These are phyloP conservation scores for Mytilinidion resinicola DNA, from an alignment of 495 filamentous ascomycete genomes.

Conservation along the genomic window DNA sequence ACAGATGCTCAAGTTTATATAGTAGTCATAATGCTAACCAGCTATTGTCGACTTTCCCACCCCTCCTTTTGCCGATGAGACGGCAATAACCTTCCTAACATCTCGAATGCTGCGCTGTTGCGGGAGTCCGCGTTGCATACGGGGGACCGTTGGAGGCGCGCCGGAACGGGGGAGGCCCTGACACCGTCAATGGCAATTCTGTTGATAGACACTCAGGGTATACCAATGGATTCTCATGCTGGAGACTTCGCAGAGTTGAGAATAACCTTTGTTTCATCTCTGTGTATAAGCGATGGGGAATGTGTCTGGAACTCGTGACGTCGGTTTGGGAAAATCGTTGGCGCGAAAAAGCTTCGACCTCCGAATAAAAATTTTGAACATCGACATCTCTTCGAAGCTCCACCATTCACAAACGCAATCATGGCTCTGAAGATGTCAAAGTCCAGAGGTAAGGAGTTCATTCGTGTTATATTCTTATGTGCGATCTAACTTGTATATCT, in stretches of 20 bases:
- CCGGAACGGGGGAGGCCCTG: slow-evolving; percentile 79
- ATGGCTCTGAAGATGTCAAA: slow-evolving; percentile 25
- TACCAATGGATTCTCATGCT: slow-evolving; percentile 93
- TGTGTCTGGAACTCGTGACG: neutral
- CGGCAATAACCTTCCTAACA: slow-evolving; percentile 81
- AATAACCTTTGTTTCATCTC: slow-evolving; percentile 56
- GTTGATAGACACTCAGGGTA: neutral
- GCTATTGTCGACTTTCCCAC: slow-evolving; percentile 95
- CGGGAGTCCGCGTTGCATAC: slow-evolving; percentile 80
- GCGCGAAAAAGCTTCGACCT: neutral
- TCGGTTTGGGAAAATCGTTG: slow-evolving; percentile 6
- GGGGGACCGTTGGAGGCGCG: slow-evolving; percentile 62
- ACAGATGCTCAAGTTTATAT: neutral
- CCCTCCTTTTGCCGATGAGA: slow-evolving; percentile 93
- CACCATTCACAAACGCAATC: neutral
- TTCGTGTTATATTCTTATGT: neutral
- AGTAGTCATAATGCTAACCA: slow-evolving; percentile 40
- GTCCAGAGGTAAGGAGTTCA: slow-evolving; percentile 16
- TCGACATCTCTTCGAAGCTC: neutral
- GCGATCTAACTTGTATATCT: neutral
- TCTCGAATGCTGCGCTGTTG: slow-evolving; percentile 68
- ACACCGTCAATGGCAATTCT: neutral
- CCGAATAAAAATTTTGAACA: neutral
- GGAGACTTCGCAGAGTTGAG: slow-evolving; percentile 54
- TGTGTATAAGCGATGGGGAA: neutral